Base-by-base conservation (phyloP, 169 alveolate genomes). In the Cytauxzoon felis region DNA sequence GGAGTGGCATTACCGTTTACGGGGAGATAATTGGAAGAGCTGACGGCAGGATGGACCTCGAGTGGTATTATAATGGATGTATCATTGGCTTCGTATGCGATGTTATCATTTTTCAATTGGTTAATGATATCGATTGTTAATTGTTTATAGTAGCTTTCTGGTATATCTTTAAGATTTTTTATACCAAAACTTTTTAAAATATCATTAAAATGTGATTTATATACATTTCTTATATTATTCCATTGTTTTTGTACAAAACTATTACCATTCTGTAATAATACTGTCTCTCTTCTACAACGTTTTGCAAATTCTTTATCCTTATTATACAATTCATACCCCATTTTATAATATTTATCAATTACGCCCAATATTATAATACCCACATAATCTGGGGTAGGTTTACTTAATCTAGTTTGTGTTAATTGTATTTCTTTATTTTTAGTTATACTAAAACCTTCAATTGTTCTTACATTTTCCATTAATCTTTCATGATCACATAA, bases 91-190 rank as follows among this genome's bases (percentile, higher is more conserved):
- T n/a, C 23, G 2, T 16, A 0, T 7, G 79, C 84, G 21, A 48
- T 45, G 3, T 68, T 68, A 27, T 26, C 59, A 7, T 27, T 21
- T 23, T 64, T 58, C 40, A 73, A 34, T 13, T 57, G 49, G n/a
- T 61, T 56, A 21, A 64, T 50, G n/a, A 73, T 16, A 23, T 41
- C 48, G 33, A 48, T 42, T 26, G 68, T 71, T 19, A 65, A 61
- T 19, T 53, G 63, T 32, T 68, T 49, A 26, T 73, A 73, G 58
- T 19, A 51, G 24, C 80, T 63, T 24, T 73, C 84, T 3, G 84
- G 84, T 0, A 73, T 32, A 21, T 47, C 61, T 19, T 64, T 49
- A n/a, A 73, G 52, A 32, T 52, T 43, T n/a, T 62, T 58, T 0
- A 65, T 47, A 5, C 47, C 26, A 33, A 49, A 73, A 21, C 21